Percentiles rank a stretch among this genome's conserved stretches.
Evolutionary conservation across 345 rosid species (phyloP).

Genomic region (Lepidium africanum): DNA sequence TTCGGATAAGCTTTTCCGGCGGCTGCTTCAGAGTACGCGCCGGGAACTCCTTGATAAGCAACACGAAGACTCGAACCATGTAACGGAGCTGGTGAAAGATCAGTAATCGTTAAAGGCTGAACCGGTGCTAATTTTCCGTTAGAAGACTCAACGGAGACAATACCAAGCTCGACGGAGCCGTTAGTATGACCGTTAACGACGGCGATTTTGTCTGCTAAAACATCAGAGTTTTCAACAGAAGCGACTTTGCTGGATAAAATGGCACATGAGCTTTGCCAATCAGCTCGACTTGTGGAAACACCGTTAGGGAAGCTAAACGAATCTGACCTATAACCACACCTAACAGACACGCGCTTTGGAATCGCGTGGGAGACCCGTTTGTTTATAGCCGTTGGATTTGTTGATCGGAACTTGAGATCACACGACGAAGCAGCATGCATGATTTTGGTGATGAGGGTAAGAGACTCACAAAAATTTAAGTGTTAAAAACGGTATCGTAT

Average conservation of each 20-base stretch:
- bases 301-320: conserved; percentile 40
- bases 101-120: conserved; percentile 61
- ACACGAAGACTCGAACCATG: conserved; percentile 85
- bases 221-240: conserved; percentile 34
- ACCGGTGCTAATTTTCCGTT: conserved; percentile 7
- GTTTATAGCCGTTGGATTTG: background rate
- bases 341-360: conserved; percentile 18
- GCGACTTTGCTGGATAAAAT: conserved; percentile 60
- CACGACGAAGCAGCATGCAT: conserved; percentile 17
- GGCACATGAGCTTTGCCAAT: conserved; percentile 87
- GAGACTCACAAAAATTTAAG: conserved; percentile 27
- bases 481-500: background rate
- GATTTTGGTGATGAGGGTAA: background rate
- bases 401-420: conserved; percentile 21
- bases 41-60: conserved; percentile 96
- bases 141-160: conserved; percentile 39
- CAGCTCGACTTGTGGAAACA: conserved; percentile 40
- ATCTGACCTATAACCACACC: conserved; percentile 42
- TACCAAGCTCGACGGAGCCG: conserved; percentile 43
- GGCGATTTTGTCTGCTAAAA: conserved; percentile 38
- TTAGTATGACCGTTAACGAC: conserved; percentile 49
- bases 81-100: conserved; percentile 79
- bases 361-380: background rate
- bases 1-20: conserved; percentile 92
- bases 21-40: conserved; percentile 95